phyloP scores from a whole-genome alignment of 2,329 filamentous ascomycete genomes.

The Clarireedia paspali region DNA sequence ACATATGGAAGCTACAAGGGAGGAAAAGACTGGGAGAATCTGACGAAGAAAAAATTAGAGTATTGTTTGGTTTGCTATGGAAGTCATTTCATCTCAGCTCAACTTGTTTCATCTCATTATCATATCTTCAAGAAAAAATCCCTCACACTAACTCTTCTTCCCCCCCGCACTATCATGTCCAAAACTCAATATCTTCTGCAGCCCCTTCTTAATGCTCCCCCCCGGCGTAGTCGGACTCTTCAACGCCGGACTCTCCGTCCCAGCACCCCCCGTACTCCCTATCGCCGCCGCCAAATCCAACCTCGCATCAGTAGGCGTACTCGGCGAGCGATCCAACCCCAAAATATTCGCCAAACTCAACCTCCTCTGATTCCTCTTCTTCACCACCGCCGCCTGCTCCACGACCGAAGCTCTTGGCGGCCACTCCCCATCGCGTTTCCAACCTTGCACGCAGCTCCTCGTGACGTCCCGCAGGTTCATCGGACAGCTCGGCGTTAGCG shows the following conservation, averaged over 20 bases:
- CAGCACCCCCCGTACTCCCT: neutral
- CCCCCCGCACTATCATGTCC: neutral
- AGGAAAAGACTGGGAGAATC: no score
- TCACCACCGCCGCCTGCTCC: slow-evolving; percentile 24
- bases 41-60: no score
- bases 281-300: neutral
- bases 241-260: neutral
- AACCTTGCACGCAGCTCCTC: slow-evolving; percentile 74
- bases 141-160: neutral
- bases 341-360: slow-evolving; percentile 25
- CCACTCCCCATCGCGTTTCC: slow-evolving; percentile 93
- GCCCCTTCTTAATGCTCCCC: neutral
- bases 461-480: slow-evolving; percentile 81
- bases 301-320: neutral
- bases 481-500: slow-evolving; percentile 75
- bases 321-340: slow-evolving; percentile 11
- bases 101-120: no score
- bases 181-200: neutral
- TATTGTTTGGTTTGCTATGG: no score
- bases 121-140: no score
- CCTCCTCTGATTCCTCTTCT: slow-evolving; percentile 19
- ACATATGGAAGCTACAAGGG: no score
- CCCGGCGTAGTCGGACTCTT: neutral
- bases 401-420: slow-evolving; percentile 55
- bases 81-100: no score